A percentile compares a stretch with the other conserved stretches of the same genome.
Conservation (phyloP, 208 protist genomes). For the Strigomonas oncopelti region DNA sequence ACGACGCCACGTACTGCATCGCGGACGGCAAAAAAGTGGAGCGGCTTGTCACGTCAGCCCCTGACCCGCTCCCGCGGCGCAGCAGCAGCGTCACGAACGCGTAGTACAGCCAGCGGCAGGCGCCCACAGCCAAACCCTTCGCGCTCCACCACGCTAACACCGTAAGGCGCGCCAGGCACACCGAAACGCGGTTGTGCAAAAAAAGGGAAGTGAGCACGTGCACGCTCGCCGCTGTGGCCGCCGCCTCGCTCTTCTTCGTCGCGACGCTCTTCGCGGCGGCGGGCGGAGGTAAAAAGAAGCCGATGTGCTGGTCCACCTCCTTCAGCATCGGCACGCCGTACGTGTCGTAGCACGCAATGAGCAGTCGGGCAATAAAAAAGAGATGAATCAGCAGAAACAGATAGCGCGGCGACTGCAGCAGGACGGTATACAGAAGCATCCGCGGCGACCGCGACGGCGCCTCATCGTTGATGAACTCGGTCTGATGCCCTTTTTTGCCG, state of each 20-base stretch:
- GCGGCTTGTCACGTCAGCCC: neutral
- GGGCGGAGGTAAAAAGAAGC: no score
- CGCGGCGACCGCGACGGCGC: neutral
- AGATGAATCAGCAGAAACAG: neutral
- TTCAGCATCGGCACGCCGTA: neutral
- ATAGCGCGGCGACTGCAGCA: conserved; percentile 2
- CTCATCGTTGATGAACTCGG: neutral
- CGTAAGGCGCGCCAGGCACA: neutral
- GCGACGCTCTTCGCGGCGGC: no score
- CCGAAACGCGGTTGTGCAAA: neutral
- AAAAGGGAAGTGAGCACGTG: neutral
- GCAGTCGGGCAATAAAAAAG: neutral
- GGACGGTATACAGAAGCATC: conserved; percentile 5
- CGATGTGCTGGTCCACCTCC: neutral
- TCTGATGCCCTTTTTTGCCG: neutral
- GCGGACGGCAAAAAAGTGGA: neutral
- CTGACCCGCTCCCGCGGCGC: no score
- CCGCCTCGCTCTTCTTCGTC: no score
- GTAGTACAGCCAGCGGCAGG: no score
- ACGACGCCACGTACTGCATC: neutral
- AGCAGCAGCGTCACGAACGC: no score
- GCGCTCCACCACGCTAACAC: neutral
- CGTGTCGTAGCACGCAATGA: neutral
- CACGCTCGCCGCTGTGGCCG: neutral
- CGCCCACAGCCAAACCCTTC: no score